A percentile compares a stretch with the other conserved stretches of the same genome.
phyloP scores from a whole-genome alignment of 2,329 filamentous ascomycete genomes.

The Exophiala mesophila region DNA sequence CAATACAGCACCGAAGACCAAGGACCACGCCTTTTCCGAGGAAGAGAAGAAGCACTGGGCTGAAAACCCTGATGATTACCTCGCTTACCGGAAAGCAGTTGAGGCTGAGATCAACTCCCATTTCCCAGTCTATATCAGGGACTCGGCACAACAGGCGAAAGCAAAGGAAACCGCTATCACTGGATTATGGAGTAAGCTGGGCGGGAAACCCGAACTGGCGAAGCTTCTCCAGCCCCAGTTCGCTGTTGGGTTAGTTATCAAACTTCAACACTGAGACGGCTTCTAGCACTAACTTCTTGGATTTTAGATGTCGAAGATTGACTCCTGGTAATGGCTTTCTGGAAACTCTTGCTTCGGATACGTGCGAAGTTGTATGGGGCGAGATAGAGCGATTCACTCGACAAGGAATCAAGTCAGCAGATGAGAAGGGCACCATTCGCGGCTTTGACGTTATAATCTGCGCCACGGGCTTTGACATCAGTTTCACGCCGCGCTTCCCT shows the following conservation, averaged over 20 bases:
- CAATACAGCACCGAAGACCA: conserved; percentile 3
- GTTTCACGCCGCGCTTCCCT: conserved; percentile 30
- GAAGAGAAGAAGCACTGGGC: no score
- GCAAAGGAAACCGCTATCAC: conserved; percentile 26
- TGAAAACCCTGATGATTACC: conserved; percentile 21
- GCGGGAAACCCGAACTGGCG: conserved; percentile 7
- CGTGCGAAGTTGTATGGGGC: conserved; percentile 20
- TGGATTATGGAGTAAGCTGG: conserved; percentile 13
- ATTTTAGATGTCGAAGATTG: conserved; percentile 29
- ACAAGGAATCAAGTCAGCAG: conserved; percentile 28
- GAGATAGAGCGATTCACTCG: conserved; percentile 18
- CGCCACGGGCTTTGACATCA: conserved; percentile 35
- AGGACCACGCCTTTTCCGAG: no score
- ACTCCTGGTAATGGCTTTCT: conserved; percentile 29
- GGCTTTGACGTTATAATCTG: conserved; percentile 33
- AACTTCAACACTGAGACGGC: conserved; percentile 31
- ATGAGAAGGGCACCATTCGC: conserved; percentile 30
- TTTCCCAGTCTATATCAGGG: no score
- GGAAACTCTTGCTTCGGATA: conserved; percentile 24
- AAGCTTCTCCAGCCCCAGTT: background rate
- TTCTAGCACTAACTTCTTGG: conserved; percentile 17
- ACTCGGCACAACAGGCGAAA: conserved; percentile 29
- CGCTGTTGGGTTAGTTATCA: conserved; percentile 24
- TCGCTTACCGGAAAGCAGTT: background rate
- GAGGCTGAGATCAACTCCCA: conserved; percentile 17